These are phyloP conservation scores for Ascoidea asiatica DNA, from an alignment of 805 yeast genomes.

Conservation along the genomic window DNA sequence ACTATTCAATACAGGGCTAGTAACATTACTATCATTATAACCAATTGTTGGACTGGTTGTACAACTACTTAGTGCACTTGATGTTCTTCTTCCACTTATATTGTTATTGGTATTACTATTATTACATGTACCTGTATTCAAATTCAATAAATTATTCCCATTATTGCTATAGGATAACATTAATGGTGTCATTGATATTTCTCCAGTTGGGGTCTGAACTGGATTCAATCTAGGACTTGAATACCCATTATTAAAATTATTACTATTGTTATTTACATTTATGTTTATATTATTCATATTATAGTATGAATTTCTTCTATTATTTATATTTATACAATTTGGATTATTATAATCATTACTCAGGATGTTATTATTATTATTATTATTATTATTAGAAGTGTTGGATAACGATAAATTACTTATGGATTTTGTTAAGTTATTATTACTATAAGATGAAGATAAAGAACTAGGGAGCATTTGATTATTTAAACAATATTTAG, in stretches of 20 bases:
- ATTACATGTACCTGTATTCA: too few relatives aligned
- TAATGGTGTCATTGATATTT: slow-evolving; percentile 10
- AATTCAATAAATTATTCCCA: too few relatives aligned
- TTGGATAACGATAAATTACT: slow-evolving; percentile 7
- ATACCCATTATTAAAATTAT: background rate
- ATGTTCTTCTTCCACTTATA: background rate
- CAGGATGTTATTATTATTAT: background rate
- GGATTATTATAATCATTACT: background rate
- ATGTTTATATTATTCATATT: background rate
- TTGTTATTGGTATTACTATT: background rate
- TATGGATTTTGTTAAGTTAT: slow-evolving; percentile 4
- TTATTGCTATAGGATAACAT: slow-evolving; percentile 1
- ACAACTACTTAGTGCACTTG: background rate
- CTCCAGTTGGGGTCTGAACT: slow-evolving; percentile 11
- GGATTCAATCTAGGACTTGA: slow-evolving; percentile 9
- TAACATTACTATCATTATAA: background rate
- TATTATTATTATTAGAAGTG: background rate
- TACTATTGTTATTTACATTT: background rate
- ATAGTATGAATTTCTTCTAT: background rate
- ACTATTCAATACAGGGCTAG: background rate
- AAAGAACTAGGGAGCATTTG: background rate
- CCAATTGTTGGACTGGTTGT: background rate
- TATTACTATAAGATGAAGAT: background rate
- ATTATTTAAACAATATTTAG: background rate
- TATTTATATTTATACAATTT: background rate